Base-by-base conservation (phyloP, 345 rosid genomes). In the Luvunga scandens region DNA sequence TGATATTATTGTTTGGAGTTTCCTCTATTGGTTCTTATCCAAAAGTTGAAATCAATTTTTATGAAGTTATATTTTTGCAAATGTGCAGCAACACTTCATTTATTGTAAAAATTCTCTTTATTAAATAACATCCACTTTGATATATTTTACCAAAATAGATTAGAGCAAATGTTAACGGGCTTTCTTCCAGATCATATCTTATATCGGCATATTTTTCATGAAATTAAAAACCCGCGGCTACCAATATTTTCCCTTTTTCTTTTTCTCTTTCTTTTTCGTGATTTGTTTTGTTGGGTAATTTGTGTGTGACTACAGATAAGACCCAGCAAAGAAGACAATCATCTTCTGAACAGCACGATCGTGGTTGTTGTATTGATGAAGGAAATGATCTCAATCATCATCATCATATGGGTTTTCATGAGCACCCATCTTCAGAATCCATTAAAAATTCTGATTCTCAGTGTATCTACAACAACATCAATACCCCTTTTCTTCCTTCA, bases 361-460 rank as follows among this genome's bases (percentile, higher is more conserved):
- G 50, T 45, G 50, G 73, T 70, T 84, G 71, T 30, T 78, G 79
- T 66, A 77, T 79, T 34, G 86, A 77, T 73, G 87, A 84, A 79
- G 83, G 42, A 74, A 80, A 80, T 71, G 73, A 78, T 30, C 18
- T 16, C 21, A 53, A 53, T 53, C 57, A 16, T 13, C 12, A 13
- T 45, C 50, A 45, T 45, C 18, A 31, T 19, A 16, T 75, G 75
- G 80, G 78, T 39, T 80, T 74, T 78, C 68, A 56, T 77, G 34
- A 57, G 25, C 16, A 53, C 33, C 45, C 81, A 27, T 39, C 73
- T 48, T 64, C 83, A 45, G 84, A 83, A 76, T 62, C 79, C 22
- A 30, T 77, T 66, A 87, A 84, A 84, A 87, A 82, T 79, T 82
- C 88, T 21, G 91, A 89, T 84, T 85, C 87, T 63, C 83, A 79